A percentile compares a stretch with the other conserved stretches of the same genome.
Conservation (phyloP, 1,284 basidiomycete species). For the Ceratobasidium sp. region DNA sequence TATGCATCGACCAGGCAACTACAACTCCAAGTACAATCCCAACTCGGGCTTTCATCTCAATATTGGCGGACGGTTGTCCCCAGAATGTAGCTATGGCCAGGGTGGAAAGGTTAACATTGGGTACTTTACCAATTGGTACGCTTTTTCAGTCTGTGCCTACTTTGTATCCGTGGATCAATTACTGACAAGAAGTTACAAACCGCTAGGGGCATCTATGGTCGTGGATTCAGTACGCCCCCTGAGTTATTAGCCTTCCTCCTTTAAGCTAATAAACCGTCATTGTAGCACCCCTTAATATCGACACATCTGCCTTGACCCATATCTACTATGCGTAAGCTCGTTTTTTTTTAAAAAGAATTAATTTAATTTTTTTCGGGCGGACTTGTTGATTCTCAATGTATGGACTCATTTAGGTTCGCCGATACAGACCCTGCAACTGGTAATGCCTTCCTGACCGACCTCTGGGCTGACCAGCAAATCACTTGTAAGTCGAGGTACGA, state of each 20-base stretch:
- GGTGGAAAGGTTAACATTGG: not conserved
- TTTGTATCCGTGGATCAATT: not conserved
- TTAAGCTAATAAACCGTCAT: not conserved
- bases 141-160: not conserved
- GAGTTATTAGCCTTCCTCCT: not conserved
- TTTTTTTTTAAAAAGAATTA: not conserved
- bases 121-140: slow-evolving; percentile 9
- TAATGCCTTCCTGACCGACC: not conserved
- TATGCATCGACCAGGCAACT: slow-evolving; percentile 26
- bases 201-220: not conserved
- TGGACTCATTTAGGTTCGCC: not conserved
- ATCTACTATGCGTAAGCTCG: slow-evolving; percentile 3
- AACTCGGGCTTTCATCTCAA: not conserved
- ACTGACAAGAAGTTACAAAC: not conserved
- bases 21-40: not conserved
- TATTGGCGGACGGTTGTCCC: not conserved
- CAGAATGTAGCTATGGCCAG: not conserved
- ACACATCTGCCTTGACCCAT: not conserved
- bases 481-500: not conserved
- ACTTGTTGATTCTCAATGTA: not conserved
- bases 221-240: not conserved
- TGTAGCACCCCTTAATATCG: not conserved
- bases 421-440: not conserved
- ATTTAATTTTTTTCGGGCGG: not conserved
- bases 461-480: not conserved